Evolutionary conservation across 2,329 filamentous ascomycete genomes (phyloP).

Genomic region (Stemphylium lycopersici): DNA sequence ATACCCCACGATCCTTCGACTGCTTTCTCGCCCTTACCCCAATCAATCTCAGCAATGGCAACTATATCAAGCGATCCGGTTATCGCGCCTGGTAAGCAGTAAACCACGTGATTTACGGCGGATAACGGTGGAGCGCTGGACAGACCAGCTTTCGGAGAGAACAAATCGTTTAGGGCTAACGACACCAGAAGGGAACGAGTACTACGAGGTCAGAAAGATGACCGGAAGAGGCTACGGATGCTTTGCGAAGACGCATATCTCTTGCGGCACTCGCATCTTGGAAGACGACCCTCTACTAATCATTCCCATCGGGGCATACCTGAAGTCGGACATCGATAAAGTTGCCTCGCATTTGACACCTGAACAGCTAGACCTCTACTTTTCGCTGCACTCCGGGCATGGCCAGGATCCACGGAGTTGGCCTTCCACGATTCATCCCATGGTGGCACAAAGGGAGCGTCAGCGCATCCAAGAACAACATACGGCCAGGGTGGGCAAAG

Average conservation of each 20-base stretch:
- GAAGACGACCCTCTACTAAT: slow-evolving; percentile 49
- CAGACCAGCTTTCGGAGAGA: background rate
- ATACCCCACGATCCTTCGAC: background rate
- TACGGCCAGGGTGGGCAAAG: slow-evolving; percentile 32
- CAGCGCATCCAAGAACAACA: slow-evolving; percentile 40
- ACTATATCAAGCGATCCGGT: background rate
- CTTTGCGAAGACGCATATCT: slow-evolving; percentile 46
- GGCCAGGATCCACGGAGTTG: slow-evolving; percentile 34
- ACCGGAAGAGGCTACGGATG: slow-evolving; percentile 52
- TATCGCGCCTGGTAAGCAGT: slow-evolving; percentile 2
- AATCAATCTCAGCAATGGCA: background rate
- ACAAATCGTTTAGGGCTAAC: background rate
- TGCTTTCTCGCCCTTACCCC: background rate
- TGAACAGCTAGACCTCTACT: slow-evolving; percentile 30
- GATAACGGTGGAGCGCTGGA: background rate
- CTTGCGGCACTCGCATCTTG: slow-evolving; percentile 49
- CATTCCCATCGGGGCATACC: slow-evolving; percentile 40
- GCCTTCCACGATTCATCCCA: slow-evolving; percentile 35
- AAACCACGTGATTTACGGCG: background rate
- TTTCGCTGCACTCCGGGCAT: slow-evolving; percentile 37
- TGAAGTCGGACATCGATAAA: slow-evolving; percentile 40
- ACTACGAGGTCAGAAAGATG: slow-evolving; percentile 40
- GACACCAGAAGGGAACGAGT: slow-evolving; percentile 20
- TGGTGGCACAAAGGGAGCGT: slow-evolving; percentile 23
- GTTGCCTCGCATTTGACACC: slow-evolving; percentile 30